Conservation (phyloP, 331 rosid genomes). For the Phaseolus coccineus region DNA sequence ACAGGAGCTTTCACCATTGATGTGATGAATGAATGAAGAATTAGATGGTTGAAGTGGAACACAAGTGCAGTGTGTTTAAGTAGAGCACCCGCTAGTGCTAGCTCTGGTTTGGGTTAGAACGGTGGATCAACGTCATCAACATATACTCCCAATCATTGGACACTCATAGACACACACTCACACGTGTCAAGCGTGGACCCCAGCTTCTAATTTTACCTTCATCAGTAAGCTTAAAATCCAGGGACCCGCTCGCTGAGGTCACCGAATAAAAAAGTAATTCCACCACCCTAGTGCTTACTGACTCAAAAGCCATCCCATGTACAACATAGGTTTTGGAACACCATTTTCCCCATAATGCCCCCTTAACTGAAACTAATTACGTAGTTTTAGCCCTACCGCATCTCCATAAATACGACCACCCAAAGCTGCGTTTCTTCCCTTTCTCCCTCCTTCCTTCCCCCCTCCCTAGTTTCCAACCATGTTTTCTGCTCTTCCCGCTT, state of each 20-base stretch:
- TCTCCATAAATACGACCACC: constrained; percentile 58
- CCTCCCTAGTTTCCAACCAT: constrained; percentile 49
- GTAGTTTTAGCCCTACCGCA: neutral
- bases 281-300: constrained; percentile 67
- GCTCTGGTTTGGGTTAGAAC: constrained; percentile 4
- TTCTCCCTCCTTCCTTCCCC: constrained; percentile 68
- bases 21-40: constrained; percentile 31
- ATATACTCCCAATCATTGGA: constrained; percentile 29
- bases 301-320: constrained; percentile 74
- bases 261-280: constrained; percentile 48
- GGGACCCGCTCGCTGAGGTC: constrained; percentile 57
- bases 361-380: neutral
- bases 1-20: constrained; percentile 29
- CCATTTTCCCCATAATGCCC: constrained; percentile 53
- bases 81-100: neutral
- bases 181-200: constrained; percentile 47
- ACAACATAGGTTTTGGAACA: constrained; percentile 4
- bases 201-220: constrained; percentile 56
- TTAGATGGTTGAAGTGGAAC: neutral
- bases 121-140: constrained; percentile 37
- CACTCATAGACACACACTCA: neutral
- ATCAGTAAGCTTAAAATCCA: constrained; percentile 56
- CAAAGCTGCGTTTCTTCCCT: constrained; percentile 81
- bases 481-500: constrained; percentile 52
- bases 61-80: too few relatives aligned